A percentile compares a stretch with the other conserved stretches of the same genome.
Conservation (phyloP, 768 basidiomycete genomes). For the Suillus clintonianus region DNA sequence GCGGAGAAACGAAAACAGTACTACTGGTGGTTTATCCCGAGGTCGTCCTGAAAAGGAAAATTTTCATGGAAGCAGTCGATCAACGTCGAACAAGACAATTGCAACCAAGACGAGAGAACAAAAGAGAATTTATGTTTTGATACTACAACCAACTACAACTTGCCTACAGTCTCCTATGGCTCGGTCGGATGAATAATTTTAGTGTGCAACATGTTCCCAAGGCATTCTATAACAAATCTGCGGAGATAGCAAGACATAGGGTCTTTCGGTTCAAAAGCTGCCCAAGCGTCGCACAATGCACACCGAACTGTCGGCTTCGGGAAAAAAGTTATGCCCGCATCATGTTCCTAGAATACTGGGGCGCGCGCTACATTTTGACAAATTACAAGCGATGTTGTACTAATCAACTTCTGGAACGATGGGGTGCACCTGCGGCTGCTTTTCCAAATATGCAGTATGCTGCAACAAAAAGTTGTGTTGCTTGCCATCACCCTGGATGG, state of each 20-base stretch:
- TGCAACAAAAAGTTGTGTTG: constrained; percentile 15
- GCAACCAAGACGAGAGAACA: background rate
- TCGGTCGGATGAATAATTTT: no score
- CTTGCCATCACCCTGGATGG: constrained; percentile 30
- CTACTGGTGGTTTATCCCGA: background rate
- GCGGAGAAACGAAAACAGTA: background rate
- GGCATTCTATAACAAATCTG: background rate
- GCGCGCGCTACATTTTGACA: background rate
- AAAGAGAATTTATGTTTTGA: background rate
- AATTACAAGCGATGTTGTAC: background rate
- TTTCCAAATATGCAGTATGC: constrained; percentile 22
- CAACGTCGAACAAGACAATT: background rate
- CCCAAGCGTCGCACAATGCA: background rate
- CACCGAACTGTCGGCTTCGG: background rate
- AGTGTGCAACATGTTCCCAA: background rate
- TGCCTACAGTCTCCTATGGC: no score
- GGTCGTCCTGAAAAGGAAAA: background rate
- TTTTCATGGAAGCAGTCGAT: background rate
- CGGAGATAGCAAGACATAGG: background rate
- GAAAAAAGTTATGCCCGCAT: background rate
- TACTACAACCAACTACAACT: no score
- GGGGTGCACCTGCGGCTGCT: constrained; percentile 9
- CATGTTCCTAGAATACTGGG: background rate
- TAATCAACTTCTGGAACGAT: constrained; percentile 13
- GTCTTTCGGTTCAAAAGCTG: background rate